Evolutionary conservation across 2,329 filamentous ascomycete species (phyloP).

Genomic region (Lachnum nothofagi): DNA sequence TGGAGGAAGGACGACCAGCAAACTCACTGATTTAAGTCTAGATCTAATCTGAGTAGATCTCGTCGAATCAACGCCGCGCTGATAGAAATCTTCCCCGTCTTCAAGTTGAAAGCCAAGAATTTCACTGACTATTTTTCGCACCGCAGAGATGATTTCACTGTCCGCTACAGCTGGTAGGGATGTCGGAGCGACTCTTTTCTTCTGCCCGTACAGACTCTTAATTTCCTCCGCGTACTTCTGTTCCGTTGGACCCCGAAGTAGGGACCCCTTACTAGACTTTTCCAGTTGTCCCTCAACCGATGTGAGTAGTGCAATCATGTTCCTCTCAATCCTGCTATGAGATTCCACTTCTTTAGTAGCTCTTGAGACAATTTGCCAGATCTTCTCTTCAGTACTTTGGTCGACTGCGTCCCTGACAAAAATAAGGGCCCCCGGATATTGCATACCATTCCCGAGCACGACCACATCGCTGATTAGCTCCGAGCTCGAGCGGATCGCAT

Average conservation of each 20-base stretch:
- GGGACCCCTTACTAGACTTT: conserved; percentile 60
- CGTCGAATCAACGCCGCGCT: conserved; percentile 53
- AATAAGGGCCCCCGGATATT: conserved; percentile 53
- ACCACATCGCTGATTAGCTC: conserved; percentile 48
- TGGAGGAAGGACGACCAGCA: background rate
- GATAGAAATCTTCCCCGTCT: conserved; percentile 46
- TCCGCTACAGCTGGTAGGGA: conserved; percentile 25
- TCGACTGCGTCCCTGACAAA: conserved; percentile 37
- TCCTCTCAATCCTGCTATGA: conserved; percentile 45
- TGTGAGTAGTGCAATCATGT: conserved; percentile 44
- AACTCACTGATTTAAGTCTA: conserved; percentile 9
- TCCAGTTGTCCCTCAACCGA: conserved; percentile 35
- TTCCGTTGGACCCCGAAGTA: conserved; percentile 49
- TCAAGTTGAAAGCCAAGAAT: conserved; percentile 35
- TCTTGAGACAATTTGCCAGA: conserved; percentile 42
- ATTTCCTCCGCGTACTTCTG: conserved; percentile 45
- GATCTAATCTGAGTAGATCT: conserved; percentile 21
- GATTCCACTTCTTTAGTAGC: conserved; percentile 46
- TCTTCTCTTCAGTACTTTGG: conserved; percentile 36
- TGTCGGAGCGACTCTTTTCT: background rate
- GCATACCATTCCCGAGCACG: conserved; percentile 55
- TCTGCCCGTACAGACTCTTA: conserved; percentile 39
- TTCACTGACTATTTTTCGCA: conserved; percentile 34
- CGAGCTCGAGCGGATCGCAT: conserved; percentile 42
- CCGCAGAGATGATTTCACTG: conserved; percentile 31